Base-by-base conservation (phyloP, 176 grass and related monocot species). In the Chrysopogon serrulatus region DNA sequence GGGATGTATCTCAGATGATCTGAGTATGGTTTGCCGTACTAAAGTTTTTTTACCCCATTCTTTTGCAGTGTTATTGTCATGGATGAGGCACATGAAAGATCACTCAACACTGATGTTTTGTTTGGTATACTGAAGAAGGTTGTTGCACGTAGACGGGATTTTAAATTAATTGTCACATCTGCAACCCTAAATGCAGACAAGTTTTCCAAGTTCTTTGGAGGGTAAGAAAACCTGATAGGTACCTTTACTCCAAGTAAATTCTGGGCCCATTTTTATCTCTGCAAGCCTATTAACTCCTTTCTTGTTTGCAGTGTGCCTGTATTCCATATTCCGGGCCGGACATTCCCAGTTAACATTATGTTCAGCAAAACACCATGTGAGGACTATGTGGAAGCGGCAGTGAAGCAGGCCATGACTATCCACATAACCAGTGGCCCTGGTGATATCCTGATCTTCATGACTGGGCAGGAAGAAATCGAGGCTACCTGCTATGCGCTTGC, bases 51-150 rank as follows among this genome's bases (percentile, higher is more conserved):
- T 11, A 34, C 17, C 21, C 36, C 80, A 21, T 17, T 82, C 60
- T 85, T 77, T 85, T 85, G 68, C 80, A 98, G 93, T 73, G 87
- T 98, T 73, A 44, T 98, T 32, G 94, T 98, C 70, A 98, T 98
- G 96, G 96, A 98, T 87, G 93, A 98, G 88, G 96, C 96, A 75
- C 96, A 98, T 85, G 96, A 98, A 79, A 93, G 96, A 79, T 92
- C 94, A 16, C 88, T 96, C 35, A 90, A 86, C 71, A 96, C 93
- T 45, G 94, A 96, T 91, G 94, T 96, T 70, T 88, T 96, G 48
- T 96, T 96, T 83, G 94, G 94, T 65, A 92, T 93, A 91, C 83
- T 96, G 69, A 96, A 96, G 71, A 92, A 96, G 84, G 90, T 96
- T 65, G 91, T 93, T 87, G 88, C 90, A 71, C 86, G 91, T 7